These are phyloP conservation scores for Tuber borchii DNA, from an alignment of 495 filamentous ascomycete species.

Conservation along the genomic window DNA sequence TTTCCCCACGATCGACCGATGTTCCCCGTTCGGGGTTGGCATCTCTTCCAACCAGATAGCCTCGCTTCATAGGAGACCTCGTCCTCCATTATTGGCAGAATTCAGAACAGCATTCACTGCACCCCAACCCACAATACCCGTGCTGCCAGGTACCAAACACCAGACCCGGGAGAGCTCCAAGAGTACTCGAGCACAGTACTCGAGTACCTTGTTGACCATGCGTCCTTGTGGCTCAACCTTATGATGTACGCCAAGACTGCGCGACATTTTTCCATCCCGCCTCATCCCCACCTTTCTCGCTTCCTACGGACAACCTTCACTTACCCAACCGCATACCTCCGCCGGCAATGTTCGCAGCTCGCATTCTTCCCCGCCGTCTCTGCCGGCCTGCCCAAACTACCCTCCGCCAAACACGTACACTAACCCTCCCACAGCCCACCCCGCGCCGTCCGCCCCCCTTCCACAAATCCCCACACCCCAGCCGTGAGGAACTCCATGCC, in stretches of 20 bases:
- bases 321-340: not conserved
- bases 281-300: not conserved
- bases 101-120: too few species aligned
- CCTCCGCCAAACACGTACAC: constrained; percentile 38
- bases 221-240: constrained; percentile 7
- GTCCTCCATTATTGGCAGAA: too few species aligned
- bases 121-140: too few species aligned
- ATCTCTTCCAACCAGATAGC: too few species aligned
- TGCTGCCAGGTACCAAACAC: too few species aligned
- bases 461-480: constrained; percentile 14
- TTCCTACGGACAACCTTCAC: not conserved
- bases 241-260: constrained; percentile 26
- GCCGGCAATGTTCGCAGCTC: constrained; percentile 11
- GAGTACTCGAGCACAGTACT: too few species aligned
- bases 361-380: constrained; percentile 8
- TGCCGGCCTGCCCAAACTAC: constrained; percentile 40
- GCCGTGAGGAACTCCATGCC: constrained; percentile 44
- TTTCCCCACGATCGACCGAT: too few species aligned
- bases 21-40: too few species aligned
- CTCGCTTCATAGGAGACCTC: too few species aligned
- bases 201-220: too few species aligned
- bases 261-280: not conserved
- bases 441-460: constrained; percentile 17
- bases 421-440: constrained; percentile 11
- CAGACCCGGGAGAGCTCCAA: too few species aligned